Base-by-base conservation (phyloP, 805 yeast species). In the Aciculoconidium aculeatum region DNA sequence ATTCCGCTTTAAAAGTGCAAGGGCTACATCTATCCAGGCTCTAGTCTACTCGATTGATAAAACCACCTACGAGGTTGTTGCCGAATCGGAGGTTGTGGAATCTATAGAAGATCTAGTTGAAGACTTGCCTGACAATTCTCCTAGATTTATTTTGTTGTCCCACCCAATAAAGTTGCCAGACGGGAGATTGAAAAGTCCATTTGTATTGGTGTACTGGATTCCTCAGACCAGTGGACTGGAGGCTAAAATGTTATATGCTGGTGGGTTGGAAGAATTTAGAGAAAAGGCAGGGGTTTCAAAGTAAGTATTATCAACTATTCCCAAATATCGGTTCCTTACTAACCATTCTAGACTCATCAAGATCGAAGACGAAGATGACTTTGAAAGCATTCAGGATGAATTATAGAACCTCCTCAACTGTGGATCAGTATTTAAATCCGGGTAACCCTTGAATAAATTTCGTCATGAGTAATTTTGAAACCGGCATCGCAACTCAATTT, bases 211-310 rank as follows among this genome's bases (percentile, higher is more conserved):
- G n/a, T 88, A 86, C 53, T 88, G 88, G 78, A 71, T 84, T 36
- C 96, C 96, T 3, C 80, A 79, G 15, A 85, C 94, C 0, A 68
- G 85, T n/a, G 80, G 83, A 11, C 90, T 80, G 49, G 83, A 81
- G 32, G 65, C 72, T 47, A 77, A 80, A 53, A 88, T 87, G 96
- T 58, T 84, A 27, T 87, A 86, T 45, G 96, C 96, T 1, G 94
- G 92, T 4, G 94, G 95, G 2, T 72, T 84, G 13, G 96, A 88
- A 51, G 57, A 80, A 40, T 69, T 88, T 34, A 70, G 90, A 53
- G 77, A 73, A 28, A 78, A 80, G 41, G 80, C 88, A n/a, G 85
- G 86, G 11, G 86, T 84, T n/a, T 61, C 73, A 17, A 65, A 68
- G 75, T 53, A 62, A 44, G 65, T 59, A 41, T 30, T 30, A 5